Evolutionary conservation across 495 filamentous ascomycete species (phyloP), one percentile per base, ranked within the genome.

Genomic region (Penicillium salamii): DNA sequence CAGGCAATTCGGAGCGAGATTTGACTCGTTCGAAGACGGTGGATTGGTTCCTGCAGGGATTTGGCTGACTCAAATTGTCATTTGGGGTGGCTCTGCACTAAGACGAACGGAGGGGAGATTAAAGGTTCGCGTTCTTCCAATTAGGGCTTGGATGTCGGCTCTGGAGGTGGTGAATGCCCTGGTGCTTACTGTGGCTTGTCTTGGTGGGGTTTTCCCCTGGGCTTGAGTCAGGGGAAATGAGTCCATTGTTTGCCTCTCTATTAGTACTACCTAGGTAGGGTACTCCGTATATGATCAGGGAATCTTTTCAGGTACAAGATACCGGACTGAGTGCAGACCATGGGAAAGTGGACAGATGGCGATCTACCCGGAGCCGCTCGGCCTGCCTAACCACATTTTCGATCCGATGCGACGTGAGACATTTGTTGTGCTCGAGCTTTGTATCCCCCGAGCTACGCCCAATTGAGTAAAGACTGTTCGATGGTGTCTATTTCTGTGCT

Each of bases 1-100:
- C 23, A 29, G 45, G 35, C 45, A 39, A 47, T 29, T 39, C 31
- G n/a, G n/a, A 47, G 45, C 45, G 45, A 47, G 24, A 19, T 12
- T 39, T 47, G 35, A 15, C 17, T 39, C 13, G 4, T 39, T 20
- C 15, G 15, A 29, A 24, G 11, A 8, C 20, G 5, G 45, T 13
- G 15, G 19, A 37, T 47, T 47, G 18, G 45, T 47, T 39, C 35
- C 24, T 47, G 44, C 44, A 38, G 15, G 33, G 12, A 3, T 12
- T 36, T 20, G 23, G 7, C 17, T 20, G 11, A n/a, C 14, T 38
- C 24, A n/a, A n/a, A 38, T 29, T 31, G 17, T 13, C 7, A 4
- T 14, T 23, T 28, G 17, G 45, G 34, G 20, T 18, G 21, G 28
- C 15, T 13, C 31, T 24, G 17, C 9, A 28, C 34, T 32, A 32